Evolutionary conservation across 352 stramenopile species (phyloP).

Genomic region (Phytophthora tubulina): DNA sequence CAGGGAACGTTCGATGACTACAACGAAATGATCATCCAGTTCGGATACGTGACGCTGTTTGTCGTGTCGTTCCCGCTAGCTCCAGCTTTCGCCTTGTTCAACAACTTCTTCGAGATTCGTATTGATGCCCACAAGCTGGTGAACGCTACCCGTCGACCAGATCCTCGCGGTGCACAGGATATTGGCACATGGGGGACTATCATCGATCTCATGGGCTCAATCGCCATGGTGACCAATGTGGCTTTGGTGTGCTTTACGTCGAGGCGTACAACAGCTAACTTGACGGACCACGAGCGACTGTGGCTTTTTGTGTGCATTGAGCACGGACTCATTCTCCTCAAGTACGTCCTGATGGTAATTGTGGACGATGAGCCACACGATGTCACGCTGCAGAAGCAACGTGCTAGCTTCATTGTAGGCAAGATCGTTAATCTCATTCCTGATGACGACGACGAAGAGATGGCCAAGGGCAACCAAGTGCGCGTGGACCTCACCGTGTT

Average conservation of each 20-base stretch:
- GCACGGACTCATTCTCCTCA: constrained; percentile 70
- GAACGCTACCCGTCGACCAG: constrained; percentile 72
- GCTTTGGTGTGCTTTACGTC: constrained; percentile 94
- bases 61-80: constrained; percentile 93
- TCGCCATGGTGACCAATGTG: constrained; percentile 94
- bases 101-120: constrained; percentile 94
- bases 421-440: constrained; percentile 82
- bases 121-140: constrained; percentile 90
- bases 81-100: constrained; percentile 87
- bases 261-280: constrained; percentile 58
- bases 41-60: constrained; percentile 95
- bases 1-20: constrained; percentile 88
- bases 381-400: constrained; percentile 75
- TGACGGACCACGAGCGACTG: constrained; percentile 58
- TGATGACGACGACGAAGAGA: constrained; percentile 73
- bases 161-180: constrained; percentile 83
- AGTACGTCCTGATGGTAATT: constrained; percentile 73
- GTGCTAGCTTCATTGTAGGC: constrained; percentile 71
- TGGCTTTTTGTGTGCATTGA: constrained; percentile 77
- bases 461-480: constrained; percentile 82
- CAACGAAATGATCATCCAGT: constrained; percentile 92
- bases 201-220: constrained; percentile 89
- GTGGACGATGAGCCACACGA: constrained; percentile 81
- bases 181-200: constrained; percentile 95
- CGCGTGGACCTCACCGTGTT: constrained; percentile 84